A percentile compares a stretch with the other conserved stretches of the same genome.
Evolutionary conservation across 2,329 filamentous ascomycete genomes (phyloP).

Genomic region (Sphaerulina musiva): DNA sequence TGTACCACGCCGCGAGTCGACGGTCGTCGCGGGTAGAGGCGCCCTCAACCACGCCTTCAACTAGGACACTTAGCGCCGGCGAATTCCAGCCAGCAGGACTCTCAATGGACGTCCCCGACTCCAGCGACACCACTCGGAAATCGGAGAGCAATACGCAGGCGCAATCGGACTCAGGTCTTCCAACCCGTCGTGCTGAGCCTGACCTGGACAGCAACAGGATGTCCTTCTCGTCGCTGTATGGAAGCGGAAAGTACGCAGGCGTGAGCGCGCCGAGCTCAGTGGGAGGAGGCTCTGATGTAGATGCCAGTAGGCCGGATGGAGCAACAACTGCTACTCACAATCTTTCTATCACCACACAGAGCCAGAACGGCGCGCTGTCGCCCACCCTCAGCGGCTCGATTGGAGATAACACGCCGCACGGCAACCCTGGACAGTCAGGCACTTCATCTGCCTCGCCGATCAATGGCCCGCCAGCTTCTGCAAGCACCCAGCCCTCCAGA

Average conservation of each 20-base stretch:
- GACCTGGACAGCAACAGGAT: constrained; percentile 54
- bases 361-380: constrained; percentile 40
- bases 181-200: constrained; percentile 25
- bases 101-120: constrained; percentile 1
- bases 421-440: constrained; percentile 51
- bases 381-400: constrained; percentile 27
- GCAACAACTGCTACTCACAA: constrained; percentile 41
- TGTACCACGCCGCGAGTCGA: constrained; percentile 20
- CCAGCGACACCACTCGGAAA: constrained; percentile 8
- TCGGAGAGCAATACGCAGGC: constrained; percentile 3
- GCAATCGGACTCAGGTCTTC: constrained; percentile 17
- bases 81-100: neutral
- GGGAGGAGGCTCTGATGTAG: constrained; percentile 41
- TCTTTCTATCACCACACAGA: constrained; percentile 41
- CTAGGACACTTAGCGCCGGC: neutral
- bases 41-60: constrained; percentile 2
- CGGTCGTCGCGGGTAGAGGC: constrained; percentile 15
- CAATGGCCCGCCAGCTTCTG: constrained; percentile 56
- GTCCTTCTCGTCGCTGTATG: constrained; percentile 68
- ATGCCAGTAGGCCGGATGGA: constrained; percentile 32
- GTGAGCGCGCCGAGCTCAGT: constrained; percentile 44
- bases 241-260: constrained; percentile 50
- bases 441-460: constrained; percentile 76
- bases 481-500: constrained; percentile 14
- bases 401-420: constrained; percentile 32